Percentiles rank a stretch among this genome's conserved stretches.
phyloP scores from a whole-genome alignment of 441 rosid species.

The Melastoma candidum region DNA sequence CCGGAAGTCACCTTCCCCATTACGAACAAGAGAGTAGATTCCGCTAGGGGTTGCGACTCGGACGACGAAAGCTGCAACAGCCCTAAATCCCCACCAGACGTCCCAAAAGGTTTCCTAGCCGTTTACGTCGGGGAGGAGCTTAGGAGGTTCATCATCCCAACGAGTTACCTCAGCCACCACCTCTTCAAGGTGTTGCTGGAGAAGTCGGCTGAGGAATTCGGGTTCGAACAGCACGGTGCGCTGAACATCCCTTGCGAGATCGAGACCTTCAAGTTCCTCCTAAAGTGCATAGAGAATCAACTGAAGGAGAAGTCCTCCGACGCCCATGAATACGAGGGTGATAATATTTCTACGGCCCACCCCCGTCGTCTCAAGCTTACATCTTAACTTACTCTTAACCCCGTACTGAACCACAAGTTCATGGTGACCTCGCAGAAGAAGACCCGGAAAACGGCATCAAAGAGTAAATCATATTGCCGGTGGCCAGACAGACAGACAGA shows the following conservation, averaged over 20 bases:
- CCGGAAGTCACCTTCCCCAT: slow-evolving; percentile 31
- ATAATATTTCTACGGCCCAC: not conserved
- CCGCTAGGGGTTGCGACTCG: slow-evolving; percentile 44
- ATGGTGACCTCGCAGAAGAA: too few relatives aligned
- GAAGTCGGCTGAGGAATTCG: slow-evolving; percentile 84
- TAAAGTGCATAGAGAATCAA: slow-evolving; percentile 66
- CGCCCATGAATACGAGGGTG: slow-evolving; percentile 32
- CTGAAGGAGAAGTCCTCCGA: slow-evolving; percentile 23
- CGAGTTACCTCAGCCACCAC: slow-evolving; percentile 66
- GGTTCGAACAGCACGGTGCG: slow-evolving; percentile 70
- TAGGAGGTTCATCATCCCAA: slow-evolving; percentile 83
- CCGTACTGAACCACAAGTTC: too few relatives aligned
- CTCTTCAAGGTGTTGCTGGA: slow-evolving; percentile 71
- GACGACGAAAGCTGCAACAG: slow-evolving; percentile 71
- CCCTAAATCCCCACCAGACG: slow-evolving; percentile 67
- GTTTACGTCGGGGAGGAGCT: slow-evolving; percentile 88
- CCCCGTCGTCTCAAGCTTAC: too few relatives aligned
- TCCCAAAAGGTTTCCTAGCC: slow-evolving; percentile 77
- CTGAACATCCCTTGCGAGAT: slow-evolving; percentile 90
- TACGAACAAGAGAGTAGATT: slow-evolving; percentile 32
- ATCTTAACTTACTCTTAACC: too few relatives aligned
- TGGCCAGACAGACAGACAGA: too few relatives aligned
- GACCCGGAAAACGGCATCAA: too few relatives aligned
- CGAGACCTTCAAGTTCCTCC: slow-evolving; percentile 81
- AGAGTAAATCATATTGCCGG: too few relatives aligned